Evolutionary conservation across 768 basidiomycete genomes (phyloP).

Genomic region (Lentinula guzmanii): DNA sequence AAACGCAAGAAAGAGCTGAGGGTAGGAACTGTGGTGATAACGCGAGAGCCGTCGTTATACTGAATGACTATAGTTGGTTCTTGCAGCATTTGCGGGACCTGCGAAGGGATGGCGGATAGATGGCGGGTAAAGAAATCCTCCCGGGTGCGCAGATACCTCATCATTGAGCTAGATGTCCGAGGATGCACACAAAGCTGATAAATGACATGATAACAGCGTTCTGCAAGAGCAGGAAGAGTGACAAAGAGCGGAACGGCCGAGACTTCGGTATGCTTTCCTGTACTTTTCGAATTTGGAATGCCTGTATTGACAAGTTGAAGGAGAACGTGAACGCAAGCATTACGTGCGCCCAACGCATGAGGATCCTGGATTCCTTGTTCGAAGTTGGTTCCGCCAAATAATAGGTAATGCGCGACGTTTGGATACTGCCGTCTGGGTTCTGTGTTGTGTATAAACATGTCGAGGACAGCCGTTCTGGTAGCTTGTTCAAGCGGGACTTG

Average conservation of each 20-base stretch:
- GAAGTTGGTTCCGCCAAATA: conserved; percentile 61
- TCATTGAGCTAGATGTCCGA: conserved; percentile 71
- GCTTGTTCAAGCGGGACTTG: conserved; percentile 55
- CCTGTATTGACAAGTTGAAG: conserved; percentile 73
- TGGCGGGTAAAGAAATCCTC: conserved; percentile 90
- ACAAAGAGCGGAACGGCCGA: conserved; percentile 51
- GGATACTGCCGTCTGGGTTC: conserved; percentile 57
- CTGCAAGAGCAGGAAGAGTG: conserved; percentile 71
- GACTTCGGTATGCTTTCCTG: conserved; percentile 24
- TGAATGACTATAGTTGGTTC: conserved; percentile 54
- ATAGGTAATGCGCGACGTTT: conserved; percentile 82
- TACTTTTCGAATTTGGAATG: conserved; percentile 49
- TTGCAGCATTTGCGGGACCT: conserved; percentile 42
- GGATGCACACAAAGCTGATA: conserved; percentile 87
- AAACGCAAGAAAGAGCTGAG: conserved; percentile 75
- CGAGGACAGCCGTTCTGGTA: conserved; percentile 70
- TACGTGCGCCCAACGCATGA: conserved; percentile 60
- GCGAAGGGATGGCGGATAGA: conserved; percentile 68
- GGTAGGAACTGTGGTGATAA: conserved; percentile 60
- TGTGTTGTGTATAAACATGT: conserved; percentile 78
- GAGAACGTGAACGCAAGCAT: conserved; percentile 75
- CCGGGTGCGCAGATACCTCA: conserved; percentile 80
- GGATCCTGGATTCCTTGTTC: conserved; percentile 74
- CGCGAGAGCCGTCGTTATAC: conserved; percentile 67
- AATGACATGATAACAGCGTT: conserved; percentile 77